These are phyloP conservation scores for Phytopythium mirpurense DNA, from an alignment of 352 stramenopile species.

Conservation along the genomic window DNA sequence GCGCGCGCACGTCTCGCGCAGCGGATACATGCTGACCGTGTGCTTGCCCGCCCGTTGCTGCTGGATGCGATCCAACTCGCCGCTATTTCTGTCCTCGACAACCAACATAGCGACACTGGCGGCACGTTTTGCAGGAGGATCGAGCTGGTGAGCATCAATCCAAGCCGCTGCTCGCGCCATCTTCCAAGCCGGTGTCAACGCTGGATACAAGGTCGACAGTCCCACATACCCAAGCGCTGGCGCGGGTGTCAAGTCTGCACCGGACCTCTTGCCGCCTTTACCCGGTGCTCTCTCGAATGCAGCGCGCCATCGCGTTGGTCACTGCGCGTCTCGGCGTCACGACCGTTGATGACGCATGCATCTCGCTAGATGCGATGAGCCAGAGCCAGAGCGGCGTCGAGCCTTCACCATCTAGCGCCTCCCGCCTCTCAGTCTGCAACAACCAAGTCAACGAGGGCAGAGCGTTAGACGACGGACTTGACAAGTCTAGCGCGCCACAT, in stretches of 20 bases:
- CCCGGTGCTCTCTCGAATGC: not conserved
- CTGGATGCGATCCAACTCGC: not conserved
- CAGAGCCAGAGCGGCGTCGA: not conserved
- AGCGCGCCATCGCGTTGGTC: not conserved
- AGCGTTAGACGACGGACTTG: not conserved
- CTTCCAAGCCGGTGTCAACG: not conserved
- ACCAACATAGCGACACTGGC: conserved; percentile 31
- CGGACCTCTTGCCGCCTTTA: not conserved
- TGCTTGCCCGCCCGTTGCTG: not conserved
- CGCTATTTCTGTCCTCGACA: not conserved
- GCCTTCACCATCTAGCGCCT: no score
- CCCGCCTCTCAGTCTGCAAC: not conserved
- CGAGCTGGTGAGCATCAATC: not conserved
- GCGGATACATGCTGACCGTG: no score
- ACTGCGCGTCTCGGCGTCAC: not conserved
- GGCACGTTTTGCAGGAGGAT: conserved; percentile 24
- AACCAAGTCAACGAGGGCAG: not conserved
- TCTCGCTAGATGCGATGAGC: not conserved
- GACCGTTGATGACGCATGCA: not conserved
- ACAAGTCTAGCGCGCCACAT: not conserved
- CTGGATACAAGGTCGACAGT: not conserved
- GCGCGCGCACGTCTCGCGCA: no score
- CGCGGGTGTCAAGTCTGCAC: not conserved
- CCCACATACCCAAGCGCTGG: not conserved
- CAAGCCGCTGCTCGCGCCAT: conserved; percentile 6